Conservation (phyloP, 306 rosid species). For the Lathyrus aphaca region DNA sequence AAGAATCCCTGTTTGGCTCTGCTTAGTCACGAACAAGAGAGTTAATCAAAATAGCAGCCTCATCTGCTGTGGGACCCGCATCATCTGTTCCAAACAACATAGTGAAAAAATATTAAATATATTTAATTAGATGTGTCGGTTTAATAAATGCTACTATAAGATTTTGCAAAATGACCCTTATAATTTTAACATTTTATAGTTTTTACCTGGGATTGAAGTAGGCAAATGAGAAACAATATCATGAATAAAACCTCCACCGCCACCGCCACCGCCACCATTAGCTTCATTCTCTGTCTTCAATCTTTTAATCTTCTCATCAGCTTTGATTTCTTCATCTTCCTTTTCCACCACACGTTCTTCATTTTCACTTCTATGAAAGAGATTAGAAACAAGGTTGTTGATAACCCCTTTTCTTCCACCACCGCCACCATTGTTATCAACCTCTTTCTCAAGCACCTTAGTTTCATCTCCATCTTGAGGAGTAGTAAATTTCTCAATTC, state of each 20-base stretch:
- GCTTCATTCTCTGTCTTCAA: conserved; percentile 35
- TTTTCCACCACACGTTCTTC: conserved; percentile 12
- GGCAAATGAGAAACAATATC: conserved; percentile 45
- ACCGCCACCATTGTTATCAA: neutral
- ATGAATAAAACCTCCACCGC: conserved; percentile 38
- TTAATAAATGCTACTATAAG: neutral
- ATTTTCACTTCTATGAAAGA: conserved; percentile 36
- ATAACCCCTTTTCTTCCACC: conserved; percentile 36
- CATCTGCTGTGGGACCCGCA: conserved; percentile 51
- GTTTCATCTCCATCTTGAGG: conserved; percentile 9
- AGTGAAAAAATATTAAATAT: neutral
- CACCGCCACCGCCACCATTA: neutral
- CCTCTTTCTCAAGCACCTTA: neutral
- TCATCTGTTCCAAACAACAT: conserved; percentile 34
- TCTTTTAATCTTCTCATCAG: conserved; percentile 29
- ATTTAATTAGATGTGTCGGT: no score
- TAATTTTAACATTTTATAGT: neutral
- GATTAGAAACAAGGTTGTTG: conserved; percentile 41
- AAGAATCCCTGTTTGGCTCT: neutral
- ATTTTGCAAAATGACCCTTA: neutral
- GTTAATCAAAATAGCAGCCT: conserved; percentile 49
- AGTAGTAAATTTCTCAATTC: conserved; percentile 4
- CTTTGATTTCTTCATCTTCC: conserved; percentile 21
- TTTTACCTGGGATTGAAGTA: conserved; percentile 42
- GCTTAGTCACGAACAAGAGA: conserved; percentile 51